Evolutionary conservation across 2,329 filamentous ascomycete species (phyloP).

Genomic region (Ascosphaera acerosa): DNA sequence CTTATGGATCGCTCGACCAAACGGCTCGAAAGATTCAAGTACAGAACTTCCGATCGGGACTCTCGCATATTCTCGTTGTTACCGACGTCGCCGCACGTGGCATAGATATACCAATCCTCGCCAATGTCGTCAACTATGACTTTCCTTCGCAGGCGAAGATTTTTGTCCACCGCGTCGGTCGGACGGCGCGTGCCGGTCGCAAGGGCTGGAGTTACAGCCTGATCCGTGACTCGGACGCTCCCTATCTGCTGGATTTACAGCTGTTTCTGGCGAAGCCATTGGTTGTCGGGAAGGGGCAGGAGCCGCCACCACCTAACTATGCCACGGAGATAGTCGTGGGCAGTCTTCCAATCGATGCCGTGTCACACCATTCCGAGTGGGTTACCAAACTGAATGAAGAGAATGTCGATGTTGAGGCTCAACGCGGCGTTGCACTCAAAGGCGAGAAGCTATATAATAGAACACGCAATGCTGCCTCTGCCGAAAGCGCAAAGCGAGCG

Average conservation of each 20-base stretch:
- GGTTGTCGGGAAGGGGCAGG: constrained; percentile 42
- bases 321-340: constrained; percentile 68
- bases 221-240: constrained; percentile 63
- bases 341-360: constrained; percentile 40
- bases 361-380: constrained; percentile 61
- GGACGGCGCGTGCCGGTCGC: constrained; percentile 81
- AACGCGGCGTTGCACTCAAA: constrained; percentile 53
- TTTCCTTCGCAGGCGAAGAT: constrained; percentile 94
- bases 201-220: constrained; percentile 91
- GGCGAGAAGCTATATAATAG: constrained; percentile 83
- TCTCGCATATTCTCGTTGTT: constrained; percentile 76
- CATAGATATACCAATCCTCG: constrained; percentile 89
- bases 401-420: constrained; percentile 42
- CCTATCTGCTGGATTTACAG: constrained; percentile 82
- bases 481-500: constrained; percentile 67
- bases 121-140: constrained; percentile 97
- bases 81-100: constrained; percentile 91
- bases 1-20: constrained; percentile 86
- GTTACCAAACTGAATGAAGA: constrained; percentile 54
- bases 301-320: constrained; percentile 29
- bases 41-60: constrained; percentile 61
- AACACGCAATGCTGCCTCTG: constrained; percentile 72
- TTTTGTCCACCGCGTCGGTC: constrained; percentile 84
- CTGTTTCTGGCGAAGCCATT: constrained; percentile 75
- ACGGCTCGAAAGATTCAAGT: constrained; percentile 81